Evolutionary conservation across 768 basidiomycete genomes (phyloP), one percentile per base, ranked within the genome.

Genomic region (Amanita subjunquillea): DNA sequence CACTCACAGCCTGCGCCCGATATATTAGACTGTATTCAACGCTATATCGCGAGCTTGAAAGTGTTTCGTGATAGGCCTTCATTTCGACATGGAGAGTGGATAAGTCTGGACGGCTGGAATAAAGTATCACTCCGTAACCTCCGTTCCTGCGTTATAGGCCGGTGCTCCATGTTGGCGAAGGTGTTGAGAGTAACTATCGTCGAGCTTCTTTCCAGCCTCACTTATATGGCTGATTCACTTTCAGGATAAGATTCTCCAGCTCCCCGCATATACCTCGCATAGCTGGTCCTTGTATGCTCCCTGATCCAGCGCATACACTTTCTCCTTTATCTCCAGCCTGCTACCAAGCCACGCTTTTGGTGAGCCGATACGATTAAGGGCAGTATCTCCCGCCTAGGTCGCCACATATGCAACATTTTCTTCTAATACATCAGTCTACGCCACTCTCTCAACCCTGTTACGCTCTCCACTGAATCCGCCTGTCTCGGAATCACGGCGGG

Each of bases 201-300:
- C 27, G 59, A 70, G 3, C 67, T 77, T 22, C 65, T 85, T 32
- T 73, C 73, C 3, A 74, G 75, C 39, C 67, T 79, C 9, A 69
- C 69, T 3, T 59, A 77, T 34, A 82, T 85, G 78, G 81, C 79
- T 53, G 75, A 77, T 1, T 64, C 71, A 3, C 55, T 64, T 4
- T 22, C 67, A 68, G 23, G 69, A 72, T 4, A 63, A 67, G 25
- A 65, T 70, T 27, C 6, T 32, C 12, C 20, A 1, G 17, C 39
- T 23, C 38, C 6, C 27, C 27, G 17, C 17, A 17, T 17, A 17
- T 17, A 17, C 17, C 17, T 17, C 17, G 17, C 13, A 20, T 27
- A 4, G 9, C 43, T 9, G 34, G 13, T n/a, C 50, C 40, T 17
- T 34, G 29, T 17, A 43, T 12, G 36, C 30, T 30, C 13, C 23